phyloP scores from a whole-genome alignment of 225 moss, liverwort and hornwort species.

The Polytrichum commune region DNA sequence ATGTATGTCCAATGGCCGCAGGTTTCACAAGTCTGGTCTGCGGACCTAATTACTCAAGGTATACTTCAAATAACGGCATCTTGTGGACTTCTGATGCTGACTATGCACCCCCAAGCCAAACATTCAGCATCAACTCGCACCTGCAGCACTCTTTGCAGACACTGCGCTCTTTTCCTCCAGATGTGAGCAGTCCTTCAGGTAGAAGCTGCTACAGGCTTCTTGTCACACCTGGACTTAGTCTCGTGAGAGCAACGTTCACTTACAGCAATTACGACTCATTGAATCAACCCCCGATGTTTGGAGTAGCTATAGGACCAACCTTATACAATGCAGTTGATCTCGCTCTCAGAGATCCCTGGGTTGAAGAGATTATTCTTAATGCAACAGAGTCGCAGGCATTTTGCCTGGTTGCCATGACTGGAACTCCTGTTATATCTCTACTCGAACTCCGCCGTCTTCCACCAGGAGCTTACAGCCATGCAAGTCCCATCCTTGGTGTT shows the following conservation, averaged over 20 bases:
- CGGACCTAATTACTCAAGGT: constrained; percentile 39
- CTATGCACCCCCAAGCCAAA: constrained; percentile 44
- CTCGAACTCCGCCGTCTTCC: constrained; percentile 55
- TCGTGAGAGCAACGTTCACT: constrained; percentile 54
- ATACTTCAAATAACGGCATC: constrained; percentile 36
- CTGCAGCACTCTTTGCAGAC: constrained; percentile 14
- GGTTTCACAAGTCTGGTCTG: constrained; percentile 55
- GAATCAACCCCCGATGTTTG: constrained; percentile 43
- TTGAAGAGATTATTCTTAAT: constrained; percentile 48
- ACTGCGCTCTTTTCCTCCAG: constrained; percentile 45
- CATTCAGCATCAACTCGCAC: constrained; percentile 14
- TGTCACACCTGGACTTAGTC: constrained; percentile 35
- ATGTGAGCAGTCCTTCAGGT: constrained; percentile 35
- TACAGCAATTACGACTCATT: constrained; percentile 46
- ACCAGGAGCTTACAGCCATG: constrained; percentile 43
- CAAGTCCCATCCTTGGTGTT: constrained; percentile 37
- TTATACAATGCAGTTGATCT: constrained; percentile 43
- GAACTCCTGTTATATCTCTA: constrained; percentile 50
- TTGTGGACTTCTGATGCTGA: constrained; percentile 44
- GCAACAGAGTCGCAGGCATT: constrained; percentile 41
- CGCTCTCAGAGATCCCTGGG: constrained; percentile 46
- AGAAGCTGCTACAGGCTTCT: constrained; percentile 47
- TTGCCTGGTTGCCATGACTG: constrained; percentile 41
- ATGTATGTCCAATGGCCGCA: constrained; percentile 15
- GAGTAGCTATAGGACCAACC: constrained; percentile 51